Evolutionary conservation across 768 basidiomycete genomes (phyloP).

Genomic region (Ephemerocybe angulata): DNA sequence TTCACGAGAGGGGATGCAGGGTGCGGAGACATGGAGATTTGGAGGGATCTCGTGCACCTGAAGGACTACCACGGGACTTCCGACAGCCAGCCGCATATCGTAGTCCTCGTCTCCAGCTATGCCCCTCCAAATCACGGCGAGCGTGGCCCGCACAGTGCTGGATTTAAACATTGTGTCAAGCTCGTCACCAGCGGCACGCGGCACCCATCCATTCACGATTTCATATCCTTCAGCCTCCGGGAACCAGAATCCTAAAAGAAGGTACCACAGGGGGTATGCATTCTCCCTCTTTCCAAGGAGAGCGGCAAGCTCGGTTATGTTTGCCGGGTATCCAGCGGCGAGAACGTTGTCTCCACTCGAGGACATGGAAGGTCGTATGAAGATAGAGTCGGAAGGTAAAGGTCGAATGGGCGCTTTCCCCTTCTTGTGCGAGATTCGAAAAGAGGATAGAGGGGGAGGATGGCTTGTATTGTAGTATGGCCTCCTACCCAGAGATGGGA

Average conservation of each 20-base stretch:
- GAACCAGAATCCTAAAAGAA: conserved; percentile 18
- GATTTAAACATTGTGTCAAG: neutral
- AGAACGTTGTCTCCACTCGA: neutral
- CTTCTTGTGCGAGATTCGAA: no score
- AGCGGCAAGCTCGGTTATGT: neutral
- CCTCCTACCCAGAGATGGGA: no score
- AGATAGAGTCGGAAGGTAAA: no score
- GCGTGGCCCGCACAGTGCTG: neutral
- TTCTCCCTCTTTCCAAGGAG: neutral
- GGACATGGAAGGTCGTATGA: neutral
- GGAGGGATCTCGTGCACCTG: conserved; percentile 8
- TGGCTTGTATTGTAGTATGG: no score
- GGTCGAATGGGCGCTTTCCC: no score
- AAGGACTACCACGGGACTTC: conserved; percentile 12
- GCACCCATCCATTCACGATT: conserved; percentile 12
- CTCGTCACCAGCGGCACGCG: neutral
- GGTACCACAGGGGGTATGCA: conserved; percentile 15
- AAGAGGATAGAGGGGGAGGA: no score
- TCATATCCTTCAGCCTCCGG: conserved; percentile 12
- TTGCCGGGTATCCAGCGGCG: neutral
- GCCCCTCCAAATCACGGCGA: conserved; percentile 2
- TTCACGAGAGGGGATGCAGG: no score
- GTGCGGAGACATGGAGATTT: neutral
- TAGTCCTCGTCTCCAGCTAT: neutral
- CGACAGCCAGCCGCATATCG: no score